Percentiles rank a stretch among this genome's conserved stretches.
phyloP scores from a whole-genome alignment of 331 rosid genomes.

The Acacia concinna region DNA sequence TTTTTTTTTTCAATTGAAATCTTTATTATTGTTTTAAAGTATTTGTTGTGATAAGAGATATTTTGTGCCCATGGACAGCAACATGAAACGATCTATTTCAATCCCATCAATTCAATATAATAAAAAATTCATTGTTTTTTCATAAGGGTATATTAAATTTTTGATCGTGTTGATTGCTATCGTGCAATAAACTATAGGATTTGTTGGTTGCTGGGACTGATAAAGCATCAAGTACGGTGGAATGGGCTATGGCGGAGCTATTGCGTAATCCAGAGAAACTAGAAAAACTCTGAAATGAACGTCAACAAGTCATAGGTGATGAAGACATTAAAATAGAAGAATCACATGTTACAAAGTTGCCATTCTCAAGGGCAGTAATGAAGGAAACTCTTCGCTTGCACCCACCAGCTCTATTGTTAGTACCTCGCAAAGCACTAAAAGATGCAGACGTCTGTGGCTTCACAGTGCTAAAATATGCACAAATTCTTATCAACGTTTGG shows the following conservation, averaged over 20 bases:
- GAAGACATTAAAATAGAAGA: background rate
- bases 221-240: background rate
- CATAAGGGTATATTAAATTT: too few relatives aligned
- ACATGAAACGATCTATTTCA: too few relatives aligned
- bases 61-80: too few relatives aligned
- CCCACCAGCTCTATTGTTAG: background rate
- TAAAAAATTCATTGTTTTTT: too few relatives aligned
- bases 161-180: too few relatives aligned
- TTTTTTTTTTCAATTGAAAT: too few relatives aligned
- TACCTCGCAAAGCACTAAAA: background rate
- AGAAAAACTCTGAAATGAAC: background rate
- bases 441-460: background rate
- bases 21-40: too few relatives aligned
- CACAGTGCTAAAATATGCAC: background rate
- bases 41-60: too few relatives aligned
- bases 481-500: background rate
- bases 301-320: background rate
- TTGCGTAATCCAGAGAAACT: background rate
- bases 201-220: background rate
- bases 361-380: background rate
- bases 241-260: background rate
- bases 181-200: background rate
- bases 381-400: too few relatives aligned
- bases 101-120: too few relatives aligned
- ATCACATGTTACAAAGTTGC: background rate